A percentile compares a stretch with the other conserved stretches of the same genome.
Evolutionary conservation across 2,329 filamentous ascomycete species (phyloP).

Genomic region (Fusarium ramigenum): DNA sequence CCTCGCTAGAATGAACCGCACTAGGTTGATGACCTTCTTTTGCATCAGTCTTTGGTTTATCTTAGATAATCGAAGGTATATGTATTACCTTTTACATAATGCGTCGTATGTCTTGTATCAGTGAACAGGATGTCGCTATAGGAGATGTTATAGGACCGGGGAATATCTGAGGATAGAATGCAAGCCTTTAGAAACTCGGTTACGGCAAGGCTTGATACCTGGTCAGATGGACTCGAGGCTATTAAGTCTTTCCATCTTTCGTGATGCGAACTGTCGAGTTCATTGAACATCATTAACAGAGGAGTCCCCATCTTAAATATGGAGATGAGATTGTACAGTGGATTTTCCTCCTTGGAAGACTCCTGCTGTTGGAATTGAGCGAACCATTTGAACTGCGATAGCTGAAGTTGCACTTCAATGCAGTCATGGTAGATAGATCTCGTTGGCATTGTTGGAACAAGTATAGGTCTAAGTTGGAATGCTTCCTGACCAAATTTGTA

Average conservation of each 20-base stretch:
- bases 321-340: fast-evolving
- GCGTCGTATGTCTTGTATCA: too few relatives aligned
- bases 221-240: fast-evolving
- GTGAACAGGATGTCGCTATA: too few relatives aligned
- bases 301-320: fast-evolving
- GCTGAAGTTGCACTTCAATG: background rate
- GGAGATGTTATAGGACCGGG: too few relatives aligned
- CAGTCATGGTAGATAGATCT: background rate
- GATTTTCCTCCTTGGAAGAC: background rate
- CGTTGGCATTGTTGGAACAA: background rate
- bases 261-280: background rate
- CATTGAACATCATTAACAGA: fast-evolving
- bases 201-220: too few relatives aligned
- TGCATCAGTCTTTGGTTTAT: too few relatives aligned
- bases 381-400: background rate
- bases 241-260: fast-evolving
- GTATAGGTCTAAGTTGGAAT: fast-evolving
- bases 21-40: background rate
- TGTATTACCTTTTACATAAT: too few relatives aligned
- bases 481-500: fast-evolving
- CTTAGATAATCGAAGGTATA: too few relatives aligned
- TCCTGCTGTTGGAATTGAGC: fast-evolving
- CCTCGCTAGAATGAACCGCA: fast-evolving
- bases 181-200: too few relatives aligned
- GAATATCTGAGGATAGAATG: too few relatives aligned